A percentile compares a stretch with the other conserved stretches of the same genome.
Evolutionary conservation across 2,329 filamentous ascomycete species (phyloP).

Genomic region (Colletotrichum brevisporum): DNA sequence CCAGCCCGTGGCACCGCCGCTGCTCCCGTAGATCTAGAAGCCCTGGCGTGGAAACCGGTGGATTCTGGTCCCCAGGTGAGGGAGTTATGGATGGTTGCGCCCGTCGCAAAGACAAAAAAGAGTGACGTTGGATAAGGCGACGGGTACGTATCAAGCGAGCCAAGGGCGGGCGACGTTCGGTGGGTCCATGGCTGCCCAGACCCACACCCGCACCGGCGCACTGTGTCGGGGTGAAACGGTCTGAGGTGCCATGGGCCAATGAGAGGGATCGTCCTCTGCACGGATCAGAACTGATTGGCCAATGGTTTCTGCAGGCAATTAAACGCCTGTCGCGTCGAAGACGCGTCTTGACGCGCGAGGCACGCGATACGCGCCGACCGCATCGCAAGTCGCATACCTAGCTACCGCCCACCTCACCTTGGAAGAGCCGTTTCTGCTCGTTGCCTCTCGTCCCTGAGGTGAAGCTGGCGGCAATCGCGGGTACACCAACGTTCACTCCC

Average conservation of each 20-base stretch:
- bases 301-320: slow-evolving; percentile 31
- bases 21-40: neutral
- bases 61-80: neutral
- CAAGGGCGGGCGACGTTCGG: neutral
- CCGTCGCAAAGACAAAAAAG: neutral
- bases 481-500: neutral
- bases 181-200: neutral
- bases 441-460: neutral
- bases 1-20: slow-evolving; percentile 9
- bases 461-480: slow-evolving; percentile 27
- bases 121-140: slow-evolving; percentile 28
- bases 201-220: slow-evolving; percentile 19
- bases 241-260: slow-evolving; percentile 21
- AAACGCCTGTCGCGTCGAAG: slow-evolving; percentile 25
- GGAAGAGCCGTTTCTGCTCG: neutral
- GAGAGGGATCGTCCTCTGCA: neutral
- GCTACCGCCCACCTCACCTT: too few relatives aligned
- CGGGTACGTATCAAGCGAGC: slow-evolving; percentile 31
- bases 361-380: slow-evolving; percentile 36
- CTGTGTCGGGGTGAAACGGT: slow-evolving; percentile 33
- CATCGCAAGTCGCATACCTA: slow-evolving; percentile 20
- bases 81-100: neutral
- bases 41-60: neutral
- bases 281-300: slow-evolving; percentile 3
- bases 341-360: slow-evolving; percentile 30